Evolutionary conservation across 2,329 filamentous ascomycete genomes (phyloP).

Genomic region (Botrytis tulipae): DNA sequence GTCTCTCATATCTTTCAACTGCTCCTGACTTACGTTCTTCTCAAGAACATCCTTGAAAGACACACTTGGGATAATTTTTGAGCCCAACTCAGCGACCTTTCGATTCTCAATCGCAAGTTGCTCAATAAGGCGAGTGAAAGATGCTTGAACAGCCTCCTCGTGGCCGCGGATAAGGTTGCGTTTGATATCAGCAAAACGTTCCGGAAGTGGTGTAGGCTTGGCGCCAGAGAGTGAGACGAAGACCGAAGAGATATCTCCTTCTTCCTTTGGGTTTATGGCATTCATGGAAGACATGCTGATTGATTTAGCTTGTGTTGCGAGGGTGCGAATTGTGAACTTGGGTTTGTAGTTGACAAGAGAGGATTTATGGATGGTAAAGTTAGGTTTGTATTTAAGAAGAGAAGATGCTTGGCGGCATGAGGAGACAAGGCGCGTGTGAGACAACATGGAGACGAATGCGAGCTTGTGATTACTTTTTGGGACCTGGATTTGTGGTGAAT

Average conservation of each 20-base stretch:
- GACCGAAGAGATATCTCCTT: constrained; percentile 60
- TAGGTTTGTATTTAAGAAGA: neutral
- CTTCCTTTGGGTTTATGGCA: constrained; percentile 28
- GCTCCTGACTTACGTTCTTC: neutral
- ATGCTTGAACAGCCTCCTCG: constrained; percentile 47
- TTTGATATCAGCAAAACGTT: constrained; percentile 56
- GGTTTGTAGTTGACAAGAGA: neutral
- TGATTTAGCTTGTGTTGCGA: constrained; percentile 3
- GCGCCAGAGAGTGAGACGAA: constrained; percentile 57
- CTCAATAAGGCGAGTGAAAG: constrained; percentile 50
- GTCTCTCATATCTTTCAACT: constrained; percentile 18
- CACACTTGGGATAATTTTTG: constrained; percentile 47
- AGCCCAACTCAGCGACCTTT: constrained; percentile 45
- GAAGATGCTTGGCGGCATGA: neutral
- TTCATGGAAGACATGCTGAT: constrained; percentile 13
- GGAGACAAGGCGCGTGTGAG: neutral
- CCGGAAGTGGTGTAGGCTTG: constrained; percentile 47
- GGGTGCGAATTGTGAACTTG: neutral
- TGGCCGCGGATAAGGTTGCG: constrained; percentile 48
- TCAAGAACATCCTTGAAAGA: constrained; percentile 5
- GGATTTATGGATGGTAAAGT: neutral
- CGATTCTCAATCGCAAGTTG: constrained; percentile 49
- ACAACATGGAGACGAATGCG: neutral
- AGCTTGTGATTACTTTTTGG: neutral
- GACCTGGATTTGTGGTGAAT: neutral